These are phyloP conservation scores for Wilcoxina mikolae DNA, from an alignment of 495 filamentous ascomycete species.

Conservation along the genomic window DNA sequence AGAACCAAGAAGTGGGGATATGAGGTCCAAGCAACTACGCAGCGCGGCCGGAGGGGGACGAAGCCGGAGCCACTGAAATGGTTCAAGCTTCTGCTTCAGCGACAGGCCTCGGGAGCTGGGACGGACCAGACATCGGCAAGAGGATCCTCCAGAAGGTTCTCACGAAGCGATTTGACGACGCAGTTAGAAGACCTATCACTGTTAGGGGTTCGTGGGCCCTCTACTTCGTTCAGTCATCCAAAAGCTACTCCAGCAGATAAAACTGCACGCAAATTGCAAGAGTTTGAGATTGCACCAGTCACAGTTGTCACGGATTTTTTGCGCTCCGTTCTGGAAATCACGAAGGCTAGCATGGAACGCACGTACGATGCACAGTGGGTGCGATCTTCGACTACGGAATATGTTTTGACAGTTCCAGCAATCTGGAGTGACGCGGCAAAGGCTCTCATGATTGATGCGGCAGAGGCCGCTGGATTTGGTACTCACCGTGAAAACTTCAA, in stretches of 20 bases:
- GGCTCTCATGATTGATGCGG: slow-evolving; percentile 47
- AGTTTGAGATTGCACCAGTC: neutral
- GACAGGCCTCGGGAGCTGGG: neutral
- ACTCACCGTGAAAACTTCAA: slow-evolving; percentile 36
- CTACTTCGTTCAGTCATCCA: neutral
- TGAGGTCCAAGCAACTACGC: slow-evolving; percentile 54
- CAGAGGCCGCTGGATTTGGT: slow-evolving; percentile 44
- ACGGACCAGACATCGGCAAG: neutral
- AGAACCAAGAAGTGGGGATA: slow-evolving; percentile 50
- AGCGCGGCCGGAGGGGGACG: slow-evolving; percentile 32
- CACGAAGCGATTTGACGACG: neutral
- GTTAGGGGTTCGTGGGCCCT: neutral
- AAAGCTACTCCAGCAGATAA: neutral
- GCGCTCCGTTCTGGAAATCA: slow-evolving; percentile 13
- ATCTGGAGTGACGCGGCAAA: slow-evolving; percentile 70
- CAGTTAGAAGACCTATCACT: neutral
- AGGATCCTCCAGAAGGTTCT: neutral
- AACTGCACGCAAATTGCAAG: neutral
- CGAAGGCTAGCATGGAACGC: slow-evolving; percentile 7
- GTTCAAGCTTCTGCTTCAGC: slow-evolving; percentile 11
- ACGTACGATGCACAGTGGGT: slow-evolving; percentile 22
- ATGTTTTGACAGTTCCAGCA: slow-evolving; percentile 35
- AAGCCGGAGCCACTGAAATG: slow-evolving; percentile 12
- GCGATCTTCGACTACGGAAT: slow-evolving; percentile 31
- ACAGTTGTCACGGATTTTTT: slow-evolving; percentile 4